Base-by-base conservation (phyloP, 2,329 filamentous ascomycete genomes). In the Cercospora sesami region DNA sequence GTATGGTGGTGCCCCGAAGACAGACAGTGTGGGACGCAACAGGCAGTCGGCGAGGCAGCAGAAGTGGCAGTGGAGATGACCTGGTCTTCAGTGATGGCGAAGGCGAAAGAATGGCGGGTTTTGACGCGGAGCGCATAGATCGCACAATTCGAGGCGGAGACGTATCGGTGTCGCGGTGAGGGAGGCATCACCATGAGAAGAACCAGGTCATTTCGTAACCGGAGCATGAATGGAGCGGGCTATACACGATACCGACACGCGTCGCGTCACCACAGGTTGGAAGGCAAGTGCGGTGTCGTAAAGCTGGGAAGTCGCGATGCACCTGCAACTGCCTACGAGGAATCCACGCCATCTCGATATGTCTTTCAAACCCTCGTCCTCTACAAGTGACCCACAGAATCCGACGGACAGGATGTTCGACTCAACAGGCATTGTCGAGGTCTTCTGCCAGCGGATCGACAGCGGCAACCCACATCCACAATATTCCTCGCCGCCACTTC, bases 101-200 rank as follows among this genome's bases (percentile, higher is more conserved):
- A 71, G 80, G 81, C 51, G 82, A 83, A 73, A 79, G 78, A 63
- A 82, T 83, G 81, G 78, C 83, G 4, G 81, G 82, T 14, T 83
- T 83, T 64, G 75, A 76, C 70, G 70, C 74, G 4, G 63, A 69
- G 31, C 73, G 80, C 60, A 70, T 80, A 62, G 80, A 79, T 72
- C 77, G 78, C 7, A 74, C 80, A 51, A 80, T 81, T 65, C 76
- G 79, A 67, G 69, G 79, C 21, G 70, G 79, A 59, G 64, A 72
- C 63, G 69, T 73, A 39, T 66, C 68, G 55, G 67, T 55, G 14
- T 48, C 45, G 57, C 36, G 42, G 48, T 36, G 62, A 64, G 65
- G 63, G 59, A 65, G 31, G 26, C 48, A 30, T 4, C 5, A 12
- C 31, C 26, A 23, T 7, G 12, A 60, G 31, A 28, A 10, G 10